Conservation (phyloP, 1,139 yeast species). For the Hemisphaericaspora xylanilytica region DNA sequence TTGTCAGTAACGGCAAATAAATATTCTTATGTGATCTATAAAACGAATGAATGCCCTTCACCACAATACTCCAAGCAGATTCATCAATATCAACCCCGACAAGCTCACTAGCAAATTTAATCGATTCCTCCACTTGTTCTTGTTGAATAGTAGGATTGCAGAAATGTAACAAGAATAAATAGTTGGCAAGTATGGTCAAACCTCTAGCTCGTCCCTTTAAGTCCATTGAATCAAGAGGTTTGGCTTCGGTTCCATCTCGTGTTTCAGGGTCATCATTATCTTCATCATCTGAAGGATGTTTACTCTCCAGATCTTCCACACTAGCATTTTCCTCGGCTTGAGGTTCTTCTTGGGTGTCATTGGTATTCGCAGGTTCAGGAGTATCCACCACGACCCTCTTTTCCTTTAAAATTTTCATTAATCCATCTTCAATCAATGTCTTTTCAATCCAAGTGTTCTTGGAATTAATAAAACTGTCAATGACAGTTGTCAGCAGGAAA, state of each 20-base stretch:
- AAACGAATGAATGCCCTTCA: constrained; percentile 27
- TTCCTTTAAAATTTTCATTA: constrained; percentile 1
- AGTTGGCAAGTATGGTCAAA: constrained; percentile 21
- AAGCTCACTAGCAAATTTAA: background rate
- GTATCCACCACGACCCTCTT: background rate
- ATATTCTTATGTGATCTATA: constrained; percentile 31
- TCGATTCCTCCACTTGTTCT: constrained; percentile 6
- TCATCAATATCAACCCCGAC: constrained; percentile 15
- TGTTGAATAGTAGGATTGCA: constrained; percentile 12
- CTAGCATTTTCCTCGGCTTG: background rate
- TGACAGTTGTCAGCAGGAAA: constrained; percentile 19
- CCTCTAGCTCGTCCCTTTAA: constrained; percentile 4
- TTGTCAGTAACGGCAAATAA: constrained; percentile 35
- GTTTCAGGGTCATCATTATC: background rate
- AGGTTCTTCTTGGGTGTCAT: no score
- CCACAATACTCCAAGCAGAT: constrained; percentile 16
- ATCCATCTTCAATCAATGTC: background rate
- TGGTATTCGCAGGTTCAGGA: no score
- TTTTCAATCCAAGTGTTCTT: constrained; percentile 31
- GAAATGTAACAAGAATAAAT: constrained; percentile 26
- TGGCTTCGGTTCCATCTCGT: background rate
- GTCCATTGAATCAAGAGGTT: background rate
- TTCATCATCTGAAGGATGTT: background rate
- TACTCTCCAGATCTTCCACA: background rate
- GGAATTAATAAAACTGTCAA: constrained; percentile 17